Conservation (phyloP, 2,329 filamentous ascomycete genomes). For the Ceratocystis destructans region DNA sequence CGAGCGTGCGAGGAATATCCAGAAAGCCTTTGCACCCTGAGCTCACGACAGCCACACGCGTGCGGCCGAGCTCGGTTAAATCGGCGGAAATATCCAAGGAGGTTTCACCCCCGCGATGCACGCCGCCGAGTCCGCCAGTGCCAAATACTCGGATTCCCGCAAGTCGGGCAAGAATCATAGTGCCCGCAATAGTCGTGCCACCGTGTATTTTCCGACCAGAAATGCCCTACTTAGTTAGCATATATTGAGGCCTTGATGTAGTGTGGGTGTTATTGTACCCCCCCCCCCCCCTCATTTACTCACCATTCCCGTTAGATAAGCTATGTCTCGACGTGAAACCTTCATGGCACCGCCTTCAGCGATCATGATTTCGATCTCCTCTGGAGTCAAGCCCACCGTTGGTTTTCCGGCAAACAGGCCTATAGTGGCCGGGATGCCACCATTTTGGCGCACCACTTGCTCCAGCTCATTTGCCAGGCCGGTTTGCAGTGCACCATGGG, state of each 20-base stretch:
- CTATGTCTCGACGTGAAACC: constrained; percentile 74
- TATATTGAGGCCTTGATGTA: not conserved
- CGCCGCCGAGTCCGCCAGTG: constrained; percentile 85
- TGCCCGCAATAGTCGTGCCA: constrained; percentile 85
- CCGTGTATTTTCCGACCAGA: constrained; percentile 60
- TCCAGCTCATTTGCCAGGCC: constrained; percentile 66
- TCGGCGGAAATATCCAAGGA: constrained; percentile 93
- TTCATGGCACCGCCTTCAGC: constrained; percentile 57
- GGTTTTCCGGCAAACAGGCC: constrained; percentile 75
- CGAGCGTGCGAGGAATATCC: constrained; percentile 78
- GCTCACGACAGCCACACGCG: constrained; percentile 73
- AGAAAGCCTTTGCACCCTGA: constrained; percentile 94
- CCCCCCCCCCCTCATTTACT: constrained; percentile 22
- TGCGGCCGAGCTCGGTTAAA: constrained; percentile 82
- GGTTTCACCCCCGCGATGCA: constrained; percentile 75
- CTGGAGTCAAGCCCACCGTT: constrained; percentile 58
- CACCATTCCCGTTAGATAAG: constrained; percentile 66
- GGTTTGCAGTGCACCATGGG: constrained; percentile 74
- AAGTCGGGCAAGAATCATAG: constrained; percentile 74
- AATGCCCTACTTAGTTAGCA: constrained; percentile 37
- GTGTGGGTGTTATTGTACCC: not conserved
- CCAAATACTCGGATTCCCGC: constrained; percentile 89
- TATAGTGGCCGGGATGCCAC: constrained; percentile 79
- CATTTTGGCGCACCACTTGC: constrained; percentile 63
- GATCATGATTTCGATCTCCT: constrained; percentile 63